Percentiles rank a stretch among this genome's conserved stretches.
Conservation (phyloP, 2,329 filamentous ascomycete genomes). For the Botryotinia calthae region DNA sequence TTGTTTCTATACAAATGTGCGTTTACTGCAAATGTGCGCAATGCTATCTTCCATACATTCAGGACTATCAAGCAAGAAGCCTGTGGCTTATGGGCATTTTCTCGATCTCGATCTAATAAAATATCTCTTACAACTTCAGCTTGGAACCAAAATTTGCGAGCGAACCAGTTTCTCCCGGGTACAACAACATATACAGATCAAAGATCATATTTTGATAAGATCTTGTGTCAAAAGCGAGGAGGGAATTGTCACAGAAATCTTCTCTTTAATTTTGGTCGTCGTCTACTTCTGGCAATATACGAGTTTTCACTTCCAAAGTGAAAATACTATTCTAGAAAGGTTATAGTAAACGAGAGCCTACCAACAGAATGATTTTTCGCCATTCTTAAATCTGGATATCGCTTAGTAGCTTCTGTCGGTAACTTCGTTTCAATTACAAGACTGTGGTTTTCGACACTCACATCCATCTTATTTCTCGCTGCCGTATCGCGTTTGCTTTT, state of each 20-base stretch:
- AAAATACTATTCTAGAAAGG: not conserved
- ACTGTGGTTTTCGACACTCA: not conserved
- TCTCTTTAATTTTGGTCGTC: fast-evolving
- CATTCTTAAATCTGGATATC: not conserved
- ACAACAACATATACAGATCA: not conserved
- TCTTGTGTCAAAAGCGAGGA: fast-evolving
- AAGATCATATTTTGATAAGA: not conserved
- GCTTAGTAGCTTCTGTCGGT: not conserved
- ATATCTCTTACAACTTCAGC: not conserved
- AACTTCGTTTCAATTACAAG: not conserved
- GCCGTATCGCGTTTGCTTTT: not conserved
- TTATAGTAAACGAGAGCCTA: not conserved
- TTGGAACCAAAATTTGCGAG: not conserved
- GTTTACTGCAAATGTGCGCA: not conserved
- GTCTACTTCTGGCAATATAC: not conserved
- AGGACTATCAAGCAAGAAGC: not conserved
- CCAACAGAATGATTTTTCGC: not conserved
- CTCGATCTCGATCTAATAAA: not conserved
- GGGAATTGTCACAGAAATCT: too few relatives aligned
- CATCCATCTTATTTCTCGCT: not conserved
- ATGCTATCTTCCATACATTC: not conserved
- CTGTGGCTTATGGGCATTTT: fast-evolving
- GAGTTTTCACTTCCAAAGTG: not conserved
- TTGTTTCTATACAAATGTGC: not conserved
- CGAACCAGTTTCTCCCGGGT: not conserved